These are phyloP conservation scores for Spencermartinsiella ligniputridi DNA, from an alignment of 1,139 yeast genomes.

Conservation along the genomic window DNA sequence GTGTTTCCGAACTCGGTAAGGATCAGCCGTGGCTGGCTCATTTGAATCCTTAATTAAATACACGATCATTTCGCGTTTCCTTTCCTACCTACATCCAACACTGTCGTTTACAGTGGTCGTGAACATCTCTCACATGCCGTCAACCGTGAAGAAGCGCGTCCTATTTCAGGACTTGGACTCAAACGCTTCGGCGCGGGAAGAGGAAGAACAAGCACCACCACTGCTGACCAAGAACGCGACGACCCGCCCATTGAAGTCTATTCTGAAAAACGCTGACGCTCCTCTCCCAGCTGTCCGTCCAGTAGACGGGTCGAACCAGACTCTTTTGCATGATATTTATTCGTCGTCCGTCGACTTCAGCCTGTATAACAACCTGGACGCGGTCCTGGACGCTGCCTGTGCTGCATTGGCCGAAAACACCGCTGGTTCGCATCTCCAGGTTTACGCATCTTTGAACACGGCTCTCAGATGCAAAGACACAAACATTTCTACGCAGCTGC, in stretches of 20 bases:
- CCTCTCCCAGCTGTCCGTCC: background rate
- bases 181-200: no score
- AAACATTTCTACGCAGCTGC: constrained; percentile 17
- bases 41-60: constrained; percentile 8
- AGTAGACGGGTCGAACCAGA: background rate
- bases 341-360: constrained; percentile 17
- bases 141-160: background rate
- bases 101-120: no score
- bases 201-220: no score
- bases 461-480: constrained; percentile 16
- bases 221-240: background rate
- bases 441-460: constrained; percentile 22
- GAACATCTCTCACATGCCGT: no score
- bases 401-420: constrained; percentile 13
- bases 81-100: background rate
- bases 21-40: constrained; percentile 1
- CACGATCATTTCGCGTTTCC: background rate
- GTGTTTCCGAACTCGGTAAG: no score
- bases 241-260: constrained; percentile 7
- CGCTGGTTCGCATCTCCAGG: constrained; percentile 15
- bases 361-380: constrained; percentile 15
- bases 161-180: background rate
- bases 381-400: constrained; percentile 20
- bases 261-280: constrained; percentile 9
- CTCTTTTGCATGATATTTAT: constrained; percentile 19